Conservation (phyloP, 2,329 filamentous ascomycete species). For the Paecilomyces variotii region DNA sequence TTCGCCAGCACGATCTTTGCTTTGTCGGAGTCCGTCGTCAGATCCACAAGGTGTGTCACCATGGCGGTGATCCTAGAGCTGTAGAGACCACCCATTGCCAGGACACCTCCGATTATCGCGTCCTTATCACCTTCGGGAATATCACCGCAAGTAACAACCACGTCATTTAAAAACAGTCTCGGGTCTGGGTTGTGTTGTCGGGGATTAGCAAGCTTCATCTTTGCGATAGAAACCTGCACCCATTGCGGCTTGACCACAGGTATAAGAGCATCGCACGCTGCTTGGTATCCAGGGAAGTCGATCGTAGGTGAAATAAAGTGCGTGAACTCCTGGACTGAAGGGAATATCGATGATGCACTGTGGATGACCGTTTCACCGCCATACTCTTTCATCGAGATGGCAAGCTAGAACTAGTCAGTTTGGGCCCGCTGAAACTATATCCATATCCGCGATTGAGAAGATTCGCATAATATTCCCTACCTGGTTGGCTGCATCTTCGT, state of each 20-base stretch:
- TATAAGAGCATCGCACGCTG: conserved; percentile 67
- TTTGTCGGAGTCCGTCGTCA: conserved; percentile 67
- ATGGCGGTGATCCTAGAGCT: conserved; percentile 61
- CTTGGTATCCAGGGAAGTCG: conserved; percentile 82
- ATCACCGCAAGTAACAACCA: conserved; percentile 74
- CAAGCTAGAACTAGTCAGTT: conserved; percentile 30
- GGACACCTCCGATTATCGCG: conserved; percentile 78
- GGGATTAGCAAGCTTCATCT: conserved; percentile 64
- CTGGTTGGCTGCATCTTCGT: conserved; percentile 31
- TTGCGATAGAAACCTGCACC: conserved; percentile 63
- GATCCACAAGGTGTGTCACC: conserved; percentile 82
- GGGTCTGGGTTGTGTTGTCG: conserved; percentile 87
- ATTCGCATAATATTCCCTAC: conserved; percentile 18
- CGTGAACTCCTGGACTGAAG: conserved; percentile 43
- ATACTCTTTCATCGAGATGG: conserved; percentile 38
- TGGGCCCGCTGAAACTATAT: conserved; percentile 3
- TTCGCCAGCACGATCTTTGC: conserved; percentile 51
- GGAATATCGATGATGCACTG: conserved; percentile 26
- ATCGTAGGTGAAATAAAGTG: conserved; percentile 69
- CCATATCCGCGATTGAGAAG: not conserved
- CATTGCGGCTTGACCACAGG: conserved; percentile 77
- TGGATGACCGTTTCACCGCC: conserved; percentile 42
- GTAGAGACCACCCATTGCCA: conserved; percentile 82
- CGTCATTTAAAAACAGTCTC: conserved; percentile 77
- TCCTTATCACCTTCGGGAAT: conserved; percentile 83